Percentiles rank a stretch among this genome's conserved stretches.
phyloP scores from a whole-genome alignment of 164 flowering plant species.

The Vitis rotundifolia region DNA sequence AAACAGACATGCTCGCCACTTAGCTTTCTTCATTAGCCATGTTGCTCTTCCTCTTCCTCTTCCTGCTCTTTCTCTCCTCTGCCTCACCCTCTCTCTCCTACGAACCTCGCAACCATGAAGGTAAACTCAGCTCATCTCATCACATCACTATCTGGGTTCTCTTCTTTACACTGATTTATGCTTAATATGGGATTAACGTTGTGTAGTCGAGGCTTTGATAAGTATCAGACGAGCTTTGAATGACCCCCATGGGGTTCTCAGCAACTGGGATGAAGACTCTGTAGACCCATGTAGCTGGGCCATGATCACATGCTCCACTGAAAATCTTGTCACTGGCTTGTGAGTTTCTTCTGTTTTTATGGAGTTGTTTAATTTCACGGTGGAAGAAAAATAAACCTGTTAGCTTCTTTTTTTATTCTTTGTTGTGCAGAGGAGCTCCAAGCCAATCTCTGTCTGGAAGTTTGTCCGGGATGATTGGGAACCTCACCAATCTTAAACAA shows the following conservation, averaged over 20 bases:
- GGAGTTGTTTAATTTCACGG: neutral
- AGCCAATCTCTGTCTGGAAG: conserved; percentile 86
- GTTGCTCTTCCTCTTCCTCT: conserved; percentile 19
- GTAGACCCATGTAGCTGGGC: conserved; percentile 99
- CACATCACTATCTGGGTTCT: neutral
- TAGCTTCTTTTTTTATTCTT: neutral
- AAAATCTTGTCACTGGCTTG: conserved; percentile 80
- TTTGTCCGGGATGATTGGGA: conserved; percentile 64
- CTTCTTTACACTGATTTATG: neutral
- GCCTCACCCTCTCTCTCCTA: conserved; percentile 36
- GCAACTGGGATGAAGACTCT: conserved; percentile 92
- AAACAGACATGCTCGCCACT: too few relatives aligned
- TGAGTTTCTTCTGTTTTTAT: conserved; percentile 34
- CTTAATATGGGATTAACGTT: conserved; percentile 1
- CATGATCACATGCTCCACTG: conserved; percentile 88
- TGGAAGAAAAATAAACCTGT: too few relatives aligned
- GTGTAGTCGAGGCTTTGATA: conserved; percentile 75
- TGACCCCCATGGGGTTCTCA: conserved; percentile 82
- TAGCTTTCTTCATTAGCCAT: conserved; percentile 1
- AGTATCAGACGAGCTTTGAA: conserved; percentile 45
- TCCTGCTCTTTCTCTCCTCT: conserved; percentile 16
- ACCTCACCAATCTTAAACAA: conserved; percentile 86
- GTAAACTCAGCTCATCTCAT: conserved; percentile 24
- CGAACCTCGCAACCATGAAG: conserved; percentile 83
- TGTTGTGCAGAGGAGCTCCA: conserved; percentile 77